These are phyloP conservation scores for Lupinus albus DNA, from an alignment of 306 rosid species.

Conservation along the genomic window DNA sequence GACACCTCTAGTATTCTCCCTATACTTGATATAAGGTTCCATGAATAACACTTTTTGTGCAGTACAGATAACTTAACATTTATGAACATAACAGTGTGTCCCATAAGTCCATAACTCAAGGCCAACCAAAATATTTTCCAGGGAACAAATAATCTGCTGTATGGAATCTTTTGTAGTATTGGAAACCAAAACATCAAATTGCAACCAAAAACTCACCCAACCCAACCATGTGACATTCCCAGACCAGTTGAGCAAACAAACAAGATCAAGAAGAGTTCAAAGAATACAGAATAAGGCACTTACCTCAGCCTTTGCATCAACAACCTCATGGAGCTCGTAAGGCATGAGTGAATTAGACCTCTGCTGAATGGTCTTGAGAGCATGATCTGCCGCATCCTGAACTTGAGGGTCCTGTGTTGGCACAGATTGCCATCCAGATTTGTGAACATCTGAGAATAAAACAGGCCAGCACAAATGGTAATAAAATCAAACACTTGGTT, in stretches of 20 bases:
- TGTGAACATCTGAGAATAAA: constrained; percentile 54
- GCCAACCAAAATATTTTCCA: not conserved
- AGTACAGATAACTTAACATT: too few relatives aligned
- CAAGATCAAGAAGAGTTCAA: constrained; percentile 10
- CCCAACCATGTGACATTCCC: not conserved
- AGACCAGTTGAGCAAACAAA: constrained; percentile 21
- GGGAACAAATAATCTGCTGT: not conserved
- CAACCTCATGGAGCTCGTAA: constrained; percentile 67
- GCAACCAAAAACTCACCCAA: not conserved
- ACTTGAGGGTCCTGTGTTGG: constrained; percentile 72
- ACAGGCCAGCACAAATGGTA: constrained; percentile 30
- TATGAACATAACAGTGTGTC: not conserved
- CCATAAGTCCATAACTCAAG: not conserved
- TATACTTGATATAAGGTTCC: not conserved
- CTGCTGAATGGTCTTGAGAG: constrained; percentile 68
- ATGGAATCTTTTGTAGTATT: too few relatives aligned
- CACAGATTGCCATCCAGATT: constrained; percentile 68
- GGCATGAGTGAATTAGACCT: constrained; percentile 76
- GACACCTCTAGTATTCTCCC: not conserved
- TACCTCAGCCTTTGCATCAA: constrained; percentile 87
- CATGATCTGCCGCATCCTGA: constrained; percentile 84
- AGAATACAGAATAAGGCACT: constrained; percentile 35
- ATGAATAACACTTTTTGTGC: not conserved
- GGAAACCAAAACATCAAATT: constrained; percentile 21
- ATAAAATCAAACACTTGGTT: constrained; percentile 10